Base-by-base conservation (phyloP, 2,329 filamentous ascomycete species). In the Talaromyces pinophilus region DNA sequence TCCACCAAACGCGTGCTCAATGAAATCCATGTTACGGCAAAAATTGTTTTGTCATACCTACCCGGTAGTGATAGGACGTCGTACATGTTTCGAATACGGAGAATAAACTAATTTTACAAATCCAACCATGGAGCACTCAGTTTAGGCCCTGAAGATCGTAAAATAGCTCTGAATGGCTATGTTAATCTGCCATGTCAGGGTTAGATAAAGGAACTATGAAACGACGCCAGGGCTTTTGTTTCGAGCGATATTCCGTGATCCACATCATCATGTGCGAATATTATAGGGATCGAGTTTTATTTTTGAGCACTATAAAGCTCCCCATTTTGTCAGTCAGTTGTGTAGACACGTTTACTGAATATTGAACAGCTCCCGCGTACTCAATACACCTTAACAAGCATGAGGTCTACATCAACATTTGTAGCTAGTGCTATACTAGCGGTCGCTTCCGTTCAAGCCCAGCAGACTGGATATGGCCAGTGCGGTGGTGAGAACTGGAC, bases 401-500 rank as follows among this genome's bases (percentile, higher is more conserved):
- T 57, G 54, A 38, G 10, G 11, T 33, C 30, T 38, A 38, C n/a
- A 38, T 2, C n/a, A 57, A 25, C 54, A 22, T 17, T 57, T 22
- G 5, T 57, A 38, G 33, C 57, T 60, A 60, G 57, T 30, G 57
- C 57, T 60, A 11, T 60, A 11, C 40, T 60, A 33, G 57, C 38
- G 1, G 38, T 30, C 7, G 22, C 57, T 7, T 60, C 22, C 15
- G 38, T 63, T 38, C 62, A 63, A 28, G 62, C 50, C 15, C 62
- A 63, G 11, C 62, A 63, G 40, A 46, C 62, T 11, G 62, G 38
- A 35, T 64, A 64, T 42, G 63, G 63, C 15, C 63, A 64, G 44
- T 64, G 63, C 44, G 63, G 63, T 60, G 63, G 63, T 17, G n/a
- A 50, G 8, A 38, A 40, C 30, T 64, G 63, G 63, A 60, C 40